These are phyloP conservation scores for Lolium rigidum DNA, from an alignment of 176 grass and related monocot species.

Conservation along the genomic window DNA sequence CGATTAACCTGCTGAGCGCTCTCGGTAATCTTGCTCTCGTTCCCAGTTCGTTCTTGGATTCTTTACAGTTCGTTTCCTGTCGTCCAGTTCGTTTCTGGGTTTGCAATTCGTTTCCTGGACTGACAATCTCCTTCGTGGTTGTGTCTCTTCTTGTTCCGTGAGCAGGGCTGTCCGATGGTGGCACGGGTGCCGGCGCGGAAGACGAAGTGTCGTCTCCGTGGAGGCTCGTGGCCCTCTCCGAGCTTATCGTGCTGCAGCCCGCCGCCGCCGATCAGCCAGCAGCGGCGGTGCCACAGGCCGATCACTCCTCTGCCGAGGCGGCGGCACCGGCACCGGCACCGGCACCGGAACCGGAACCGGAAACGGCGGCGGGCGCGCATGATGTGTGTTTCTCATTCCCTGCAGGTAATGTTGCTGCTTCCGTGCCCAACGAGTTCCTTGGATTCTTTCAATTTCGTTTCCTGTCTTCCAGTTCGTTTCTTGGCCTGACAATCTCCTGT, in stretches of 20 bases:
- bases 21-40: not conserved
- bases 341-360: too few relatives aligned
- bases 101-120: not conserved
- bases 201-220: not conserved
- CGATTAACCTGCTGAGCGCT: not conserved
- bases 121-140: not conserved
- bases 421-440: not conserved
- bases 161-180: not conserved
- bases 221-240: constrained; percentile 1
- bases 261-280: not conserved
- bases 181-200: constrained; percentile 8
- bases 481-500: not conserved
- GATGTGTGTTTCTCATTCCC: too few relatives aligned
- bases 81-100: not conserved
- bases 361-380: too few relatives aligned
- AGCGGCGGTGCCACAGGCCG: too few relatives aligned
- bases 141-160: not conserved
- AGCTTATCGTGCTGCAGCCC: not conserved
- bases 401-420: not conserved
- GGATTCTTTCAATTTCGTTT: not conserved
- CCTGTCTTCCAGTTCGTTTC: not conserved
- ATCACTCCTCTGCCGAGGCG: not conserved
- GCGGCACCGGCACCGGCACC: too few relatives aligned
- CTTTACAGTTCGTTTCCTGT: not conserved
- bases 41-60: not conserved